Base-by-base conservation (phyloP, 73 alveolate genomes). In the Effrenium voratum region DNA sequence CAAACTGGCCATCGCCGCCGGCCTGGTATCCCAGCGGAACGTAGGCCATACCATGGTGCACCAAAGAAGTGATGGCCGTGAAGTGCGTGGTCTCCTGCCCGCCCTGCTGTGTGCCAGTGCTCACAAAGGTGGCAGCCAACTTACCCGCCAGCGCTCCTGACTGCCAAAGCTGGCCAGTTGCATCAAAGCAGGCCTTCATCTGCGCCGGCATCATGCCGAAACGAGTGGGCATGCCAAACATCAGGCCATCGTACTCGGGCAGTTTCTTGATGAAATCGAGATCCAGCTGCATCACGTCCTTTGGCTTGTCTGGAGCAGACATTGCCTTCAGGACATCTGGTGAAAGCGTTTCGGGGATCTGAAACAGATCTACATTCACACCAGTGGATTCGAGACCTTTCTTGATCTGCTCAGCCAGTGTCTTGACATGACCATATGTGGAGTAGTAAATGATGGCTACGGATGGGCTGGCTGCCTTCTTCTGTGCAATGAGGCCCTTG, bases 31-130 rank as follows among this genome's bases (percentile, higher is more conserved):
- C 98, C 52, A 91, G 30, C n/a, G 96, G 96, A 24, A 88, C 96
- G 50, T 52, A 88, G 85, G 32, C 52, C 96, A 88, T 88, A n/a
- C 96, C 98, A 32, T 91, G 98, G 88, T 91, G 98, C 49, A 68
- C 83, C 47, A 91, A 38, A 43, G 66, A 73, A 0, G 98, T 70
- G 45, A 91, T 45, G n/a, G 88, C 86, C 22, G 98, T 91, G 63
- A 91, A 57, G 59, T 85, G 93, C 43, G 93, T 84, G 81, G 94
- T 85, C 72, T 85, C 94, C 66, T 85, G 98, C 26, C 98, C 98
- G 66, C 88, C 98, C 32, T 46, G 85, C 57, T 90, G 98, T 2
- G 90, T 72, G 59, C 91, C 98, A 15, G 98, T 70, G 77, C 87
- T 43, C 77, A 91, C 84, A 57, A 91, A 91, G 34, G 72, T 70